Base-by-base conservation (phyloP, 768 basidiomycete species). In the Rhodotorula kratochvilovae region DNA sequence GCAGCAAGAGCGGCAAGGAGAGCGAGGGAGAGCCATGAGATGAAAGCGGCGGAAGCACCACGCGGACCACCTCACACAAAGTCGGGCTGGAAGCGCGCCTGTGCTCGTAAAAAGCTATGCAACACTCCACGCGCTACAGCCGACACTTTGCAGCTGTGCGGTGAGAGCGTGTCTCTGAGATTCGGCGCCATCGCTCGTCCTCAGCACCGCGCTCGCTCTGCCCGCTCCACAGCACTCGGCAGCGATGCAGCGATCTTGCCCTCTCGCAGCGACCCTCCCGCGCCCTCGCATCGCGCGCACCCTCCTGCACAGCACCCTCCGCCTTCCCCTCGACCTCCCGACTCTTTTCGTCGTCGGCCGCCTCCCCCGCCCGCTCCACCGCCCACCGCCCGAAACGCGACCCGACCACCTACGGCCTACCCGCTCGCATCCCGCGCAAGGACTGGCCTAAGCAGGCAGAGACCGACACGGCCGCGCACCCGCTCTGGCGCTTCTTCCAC, bases 401-500 rank as follows among this genome's bases (percentile, higher is more conserved):
- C 43, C 36, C 59, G 11, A 78, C 77, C 25, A 36, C 42, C 12
- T 78, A 78, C 68, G 77, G 77, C 7, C 57, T 75, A 2, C 55
- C 33, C 33, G 53, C 45, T 16, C 27, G 50, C 5, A 12, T 53
- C 21, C 43, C 66, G 31, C 70, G 67, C 6, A 13, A 53, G 29
- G 8, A 23, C 23, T 39, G 27, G n/a, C 39, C 39, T 25, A 35
- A 16, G 1, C 36, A 71, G 36, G 68, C 63, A 64, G 54, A 70
- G 53, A 71, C 70, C 27, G 58, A 76, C 45, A 70, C 77, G 42
- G 45, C 31, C 35, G 23, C 17, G 1, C 78, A 78, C 63, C 78
- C 78, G 21, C 69, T 78, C 2, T 77, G 77, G 78, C 45, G 64
- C n/a, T 78, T 78, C 70, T 78, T 78, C 61, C 73, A 76, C 51